These are phyloP conservation scores for Ophiostoma tasmaniense DNA, from an alignment of 2,329 filamentous ascomycete genomes.

Conservation along the genomic window DNA sequence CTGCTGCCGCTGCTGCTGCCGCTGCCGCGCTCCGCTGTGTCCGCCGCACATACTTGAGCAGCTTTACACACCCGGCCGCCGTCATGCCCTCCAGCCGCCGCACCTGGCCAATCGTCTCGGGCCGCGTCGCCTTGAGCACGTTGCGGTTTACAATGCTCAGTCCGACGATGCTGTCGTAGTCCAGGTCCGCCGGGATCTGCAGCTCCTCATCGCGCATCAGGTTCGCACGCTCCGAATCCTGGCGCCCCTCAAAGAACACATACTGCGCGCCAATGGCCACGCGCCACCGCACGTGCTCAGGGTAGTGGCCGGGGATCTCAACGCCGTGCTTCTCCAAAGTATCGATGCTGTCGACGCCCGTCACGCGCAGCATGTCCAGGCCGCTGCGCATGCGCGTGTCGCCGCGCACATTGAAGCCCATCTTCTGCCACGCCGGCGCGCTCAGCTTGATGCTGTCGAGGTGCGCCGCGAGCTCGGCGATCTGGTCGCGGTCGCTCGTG, in stretches of 20 bases:
- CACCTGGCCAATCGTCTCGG: slow-evolving; percentile 83
- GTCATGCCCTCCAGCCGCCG: slow-evolving; percentile 74
- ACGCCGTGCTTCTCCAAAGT: slow-evolving; percentile 52
- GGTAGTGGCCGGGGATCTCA: slow-evolving; percentile 35
- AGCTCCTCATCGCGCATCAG: slow-evolving; percentile 72
- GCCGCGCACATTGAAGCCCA: slow-evolving; percentile 29
- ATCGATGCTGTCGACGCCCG: slow-evolving; percentile 41
- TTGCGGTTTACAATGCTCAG: slow-evolving; percentile 73
- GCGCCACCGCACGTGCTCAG: slow-evolving; percentile 53
- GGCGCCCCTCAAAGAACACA: slow-evolving; percentile 72
- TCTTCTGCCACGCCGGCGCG: slow-evolving; percentile 24
- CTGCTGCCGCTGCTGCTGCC: background rate
- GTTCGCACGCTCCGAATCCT: slow-evolving; percentile 55
- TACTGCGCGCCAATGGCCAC: slow-evolving; percentile 79
- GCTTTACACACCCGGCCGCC: slow-evolving; percentile 48
- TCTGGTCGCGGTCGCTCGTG: slow-evolving; percentile 54
- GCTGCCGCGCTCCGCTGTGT: background rate
- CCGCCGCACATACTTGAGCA: slow-evolving; percentile 55
- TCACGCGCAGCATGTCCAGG: slow-evolving; percentile 62
- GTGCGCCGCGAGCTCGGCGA: slow-evolving; percentile 54
- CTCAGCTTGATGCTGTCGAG: slow-evolving; percentile 34
- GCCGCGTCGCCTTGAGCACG: slow-evolving; percentile 59
- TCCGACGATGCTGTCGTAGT: slow-evolving; percentile 66
- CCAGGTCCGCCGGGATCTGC: slow-evolving; percentile 60
- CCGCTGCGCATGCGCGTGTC: slow-evolving; percentile 52